Conservation (phyloP, 352 stramenopile species). For the Phytophthora quininea region DNA sequence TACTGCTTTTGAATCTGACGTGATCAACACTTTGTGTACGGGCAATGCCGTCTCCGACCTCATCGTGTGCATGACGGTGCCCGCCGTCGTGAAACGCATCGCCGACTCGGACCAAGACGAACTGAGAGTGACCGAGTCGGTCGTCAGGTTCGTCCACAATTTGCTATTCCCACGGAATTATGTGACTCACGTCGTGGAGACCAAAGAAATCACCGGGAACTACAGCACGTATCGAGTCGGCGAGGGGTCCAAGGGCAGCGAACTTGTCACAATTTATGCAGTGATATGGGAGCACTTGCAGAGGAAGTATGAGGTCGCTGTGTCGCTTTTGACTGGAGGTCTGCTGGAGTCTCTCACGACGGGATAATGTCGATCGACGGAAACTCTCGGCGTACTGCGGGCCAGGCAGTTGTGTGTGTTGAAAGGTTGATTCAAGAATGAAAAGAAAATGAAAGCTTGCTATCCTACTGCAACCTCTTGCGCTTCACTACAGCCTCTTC, state of each 20-base stretch:
- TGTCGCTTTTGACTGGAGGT: too few relatives aligned
- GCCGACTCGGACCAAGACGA: constrained; percentile 21
- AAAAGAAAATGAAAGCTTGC: too few relatives aligned
- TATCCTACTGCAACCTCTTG: too few relatives aligned
- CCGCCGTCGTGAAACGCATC: constrained; percentile 45
- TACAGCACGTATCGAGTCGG: constrained; percentile 28
- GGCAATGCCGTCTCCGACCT: constrained; percentile 56
- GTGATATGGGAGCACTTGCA: too few relatives aligned
- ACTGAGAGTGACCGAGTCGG: constrained; percentile 6
- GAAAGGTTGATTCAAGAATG: too few relatives aligned
- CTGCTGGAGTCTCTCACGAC: too few relatives aligned
- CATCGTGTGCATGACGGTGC: constrained; percentile 60
- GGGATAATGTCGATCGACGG: too few relatives aligned
- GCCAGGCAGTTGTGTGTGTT: too few relatives aligned
- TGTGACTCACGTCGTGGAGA: constrained; percentile 30
- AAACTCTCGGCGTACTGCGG: too few relatives aligned
- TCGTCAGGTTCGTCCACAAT: constrained; percentile 12
- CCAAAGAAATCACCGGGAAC: constrained; percentile 35
- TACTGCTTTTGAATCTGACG: constrained; percentile 40
- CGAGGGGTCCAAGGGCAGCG: constrained; percentile 40
- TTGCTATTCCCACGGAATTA: constrained; percentile 15
- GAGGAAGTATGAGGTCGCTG: too few relatives aligned
- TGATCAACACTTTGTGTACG: constrained; percentile 60
- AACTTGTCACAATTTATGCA: too few relatives aligned
- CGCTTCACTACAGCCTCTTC: too few relatives aligned